phyloP scores from a whole-genome alignment of 1,284 basidiomycete species.

The Irpex rosettiformis region DNA sequence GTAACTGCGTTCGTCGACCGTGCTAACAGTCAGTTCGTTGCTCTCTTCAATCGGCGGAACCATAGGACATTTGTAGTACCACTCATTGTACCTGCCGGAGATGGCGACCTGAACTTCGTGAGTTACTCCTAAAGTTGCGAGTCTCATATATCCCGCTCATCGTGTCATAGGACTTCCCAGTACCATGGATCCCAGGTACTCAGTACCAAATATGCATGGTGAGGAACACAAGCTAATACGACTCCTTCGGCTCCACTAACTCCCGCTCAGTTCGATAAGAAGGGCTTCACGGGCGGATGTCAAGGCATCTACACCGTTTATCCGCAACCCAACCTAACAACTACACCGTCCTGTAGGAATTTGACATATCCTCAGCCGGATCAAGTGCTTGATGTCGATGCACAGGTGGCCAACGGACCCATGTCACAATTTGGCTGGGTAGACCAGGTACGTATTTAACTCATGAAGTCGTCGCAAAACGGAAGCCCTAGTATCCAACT shows the following conservation, averaged over 20 bases:
- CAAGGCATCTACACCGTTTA: conserved; percentile 53
- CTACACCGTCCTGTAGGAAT: conserved; percentile 41
- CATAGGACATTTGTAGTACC: conserved; percentile 47
- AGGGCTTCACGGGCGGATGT: conserved; percentile 58
- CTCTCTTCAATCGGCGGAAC: no score
- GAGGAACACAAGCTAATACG: conserved; percentile 8
- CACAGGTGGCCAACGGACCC: conserved; percentile 41
- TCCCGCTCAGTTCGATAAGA: conserved; percentile 44
- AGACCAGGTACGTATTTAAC: conserved; percentile 37
- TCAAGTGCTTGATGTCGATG: conserved; percentile 40
- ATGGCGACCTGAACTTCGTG: conserved; percentile 41
- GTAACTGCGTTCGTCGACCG: not conserved
- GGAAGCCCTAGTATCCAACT: not conserved
- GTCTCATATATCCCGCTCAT: not conserved
- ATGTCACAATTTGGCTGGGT: conserved; percentile 59
- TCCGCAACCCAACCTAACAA: conserved; percentile 31
- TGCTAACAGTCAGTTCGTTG: no score
- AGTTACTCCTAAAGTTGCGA: conserved; percentile 20
- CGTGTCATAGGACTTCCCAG: conserved; percentile 45
- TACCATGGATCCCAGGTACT: conserved; percentile 57
- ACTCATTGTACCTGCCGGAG: conserved; percentile 47
- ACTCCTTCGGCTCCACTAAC: not conserved
- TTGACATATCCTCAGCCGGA: conserved; percentile 39
- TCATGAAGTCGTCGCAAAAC: not conserved
- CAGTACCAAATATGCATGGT: conserved; percentile 71